These are phyloP conservation scores for Apiosordaria backusii DNA, from an alignment of 495 filamentous ascomycete species.

Conservation along the genomic window DNA sequence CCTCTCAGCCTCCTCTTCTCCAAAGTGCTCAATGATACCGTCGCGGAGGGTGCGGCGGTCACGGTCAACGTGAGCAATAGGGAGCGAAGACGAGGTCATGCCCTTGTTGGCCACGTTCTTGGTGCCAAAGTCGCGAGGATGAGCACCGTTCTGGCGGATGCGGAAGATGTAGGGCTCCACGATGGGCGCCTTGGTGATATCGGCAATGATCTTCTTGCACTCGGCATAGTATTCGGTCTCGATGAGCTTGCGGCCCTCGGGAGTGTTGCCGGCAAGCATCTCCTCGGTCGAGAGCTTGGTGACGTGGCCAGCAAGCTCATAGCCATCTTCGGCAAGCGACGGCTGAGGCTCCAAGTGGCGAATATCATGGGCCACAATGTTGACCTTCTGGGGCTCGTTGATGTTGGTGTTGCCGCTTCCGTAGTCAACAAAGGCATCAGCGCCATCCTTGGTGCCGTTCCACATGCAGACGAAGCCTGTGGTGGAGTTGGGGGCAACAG, in stretches of 20 bases:
- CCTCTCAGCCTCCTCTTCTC: neutral
- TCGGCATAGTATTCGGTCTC: slow-evolving; percentile 1
- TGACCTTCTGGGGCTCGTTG: slow-evolving; percentile 9
- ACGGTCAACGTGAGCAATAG: slow-evolving; percentile 5
- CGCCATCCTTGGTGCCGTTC: slow-evolving; percentile 8
- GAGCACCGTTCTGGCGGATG: slow-evolving; percentile 10
- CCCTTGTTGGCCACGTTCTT: slow-evolving; percentile 6
- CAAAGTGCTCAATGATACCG: slow-evolving; percentile 8
- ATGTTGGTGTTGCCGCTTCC: slow-evolving; percentile 1
- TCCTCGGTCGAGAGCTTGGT: neutral
- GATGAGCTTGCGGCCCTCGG: slow-evolving; percentile 5
- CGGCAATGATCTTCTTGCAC: slow-evolving; percentile 3
- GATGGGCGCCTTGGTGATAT: neutral
- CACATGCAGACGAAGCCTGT: slow-evolving; percentile 10
- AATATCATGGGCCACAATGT: slow-evolving; percentile 2
- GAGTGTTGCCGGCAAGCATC: slow-evolving; percentile 1
- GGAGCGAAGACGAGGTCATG: slow-evolving; percentile 1
- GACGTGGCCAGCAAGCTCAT: neutral
- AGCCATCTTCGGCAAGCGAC: neutral
- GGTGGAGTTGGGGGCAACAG: slow-evolving; percentile 1
- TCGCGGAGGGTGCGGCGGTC: slow-evolving; percentile 3
- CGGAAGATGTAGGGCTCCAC: slow-evolving; percentile 11
- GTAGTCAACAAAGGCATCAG: slow-evolving; percentile 7
- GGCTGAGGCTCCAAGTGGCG: neutral
- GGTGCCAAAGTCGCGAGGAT: slow-evolving; percentile 9